These are phyloP conservation scores for Capsicum rhomboideum DNA, from an alignment of 257 asterid genomes.

Conservation along the genomic window DNA sequence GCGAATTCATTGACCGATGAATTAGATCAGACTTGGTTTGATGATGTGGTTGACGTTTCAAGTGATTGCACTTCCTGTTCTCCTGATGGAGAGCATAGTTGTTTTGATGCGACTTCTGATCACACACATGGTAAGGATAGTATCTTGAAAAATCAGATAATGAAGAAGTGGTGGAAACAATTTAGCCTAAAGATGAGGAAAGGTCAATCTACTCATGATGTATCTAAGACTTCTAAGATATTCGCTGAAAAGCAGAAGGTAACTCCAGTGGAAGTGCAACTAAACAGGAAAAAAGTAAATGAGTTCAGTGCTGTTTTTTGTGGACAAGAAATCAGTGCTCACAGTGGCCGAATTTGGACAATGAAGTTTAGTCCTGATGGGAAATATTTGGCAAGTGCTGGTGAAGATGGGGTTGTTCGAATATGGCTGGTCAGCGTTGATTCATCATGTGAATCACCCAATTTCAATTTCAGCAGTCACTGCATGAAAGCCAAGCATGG, in stretches of 20 bases:
- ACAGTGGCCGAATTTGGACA: slow-evolving; percentile 50
- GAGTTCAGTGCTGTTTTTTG: slow-evolving; percentile 46
- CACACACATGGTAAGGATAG: background rate
- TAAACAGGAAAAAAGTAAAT: slow-evolving; percentile 32
- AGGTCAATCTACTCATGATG: slow-evolving; percentile 3
- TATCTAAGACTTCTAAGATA: slow-evolving; percentile 5
- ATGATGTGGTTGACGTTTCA: slow-evolving; percentile 9
- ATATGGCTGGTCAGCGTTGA: slow-evolving; percentile 46
- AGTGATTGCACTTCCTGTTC: slow-evolving; percentile 8
- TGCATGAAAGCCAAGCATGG: background rate
- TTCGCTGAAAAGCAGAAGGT: slow-evolving; percentile 2
- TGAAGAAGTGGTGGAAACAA: slow-evolving; percentile 43
- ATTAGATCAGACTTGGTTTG: slow-evolving; percentile 25
- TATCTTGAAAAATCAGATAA: slow-evolving; percentile 25
- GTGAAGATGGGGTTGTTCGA: slow-evolving; percentile 74
- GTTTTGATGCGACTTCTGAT: background rate
- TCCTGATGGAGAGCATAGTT: background rate
- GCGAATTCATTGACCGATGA: slow-evolving; percentile 41
- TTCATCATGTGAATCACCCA: slow-evolving; percentile 10
- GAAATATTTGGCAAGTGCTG: slow-evolving; percentile 63
- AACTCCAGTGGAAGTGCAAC: slow-evolving; percentile 21
- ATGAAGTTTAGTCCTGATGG: slow-evolving; percentile 87
- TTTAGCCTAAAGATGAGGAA: slow-evolving; percentile 26
- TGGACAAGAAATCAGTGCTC: slow-evolving; percentile 60
- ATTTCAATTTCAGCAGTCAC: slow-evolving; percentile 12